These are phyloP conservation scores for Nothophytophthora sp. DNA, from an alignment of 352 stramenopile species.

Conservation along the genomic window DNA sequence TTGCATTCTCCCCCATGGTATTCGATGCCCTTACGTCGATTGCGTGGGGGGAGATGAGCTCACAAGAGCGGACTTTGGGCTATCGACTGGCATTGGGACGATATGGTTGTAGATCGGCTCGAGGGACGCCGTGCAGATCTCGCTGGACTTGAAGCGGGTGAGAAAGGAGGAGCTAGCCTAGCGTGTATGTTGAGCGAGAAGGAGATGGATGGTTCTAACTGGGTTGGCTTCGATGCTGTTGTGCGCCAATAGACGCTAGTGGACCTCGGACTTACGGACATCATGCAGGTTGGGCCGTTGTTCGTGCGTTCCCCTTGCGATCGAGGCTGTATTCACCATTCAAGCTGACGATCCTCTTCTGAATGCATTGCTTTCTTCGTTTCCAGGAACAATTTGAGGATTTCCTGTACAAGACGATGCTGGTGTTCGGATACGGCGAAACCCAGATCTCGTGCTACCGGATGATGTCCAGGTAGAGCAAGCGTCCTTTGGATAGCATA, in stretches of 20 bases:
- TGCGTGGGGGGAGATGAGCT: too few species aligned
- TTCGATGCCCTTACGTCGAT: too few species aligned
- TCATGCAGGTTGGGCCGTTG: conserved; percentile 56
- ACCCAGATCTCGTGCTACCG: conserved; percentile 82
- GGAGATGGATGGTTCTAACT: not conserved
- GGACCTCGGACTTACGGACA: conserved; percentile 85
- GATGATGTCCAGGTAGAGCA: conserved; percentile 86
- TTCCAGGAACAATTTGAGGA: conserved; percentile 87
- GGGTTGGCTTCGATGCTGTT: too few species aligned
- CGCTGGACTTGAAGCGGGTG: conserved; percentile 86
- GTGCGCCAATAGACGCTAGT: conserved; percentile 67
- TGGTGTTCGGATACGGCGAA: conserved; percentile 88
- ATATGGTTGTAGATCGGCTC: conserved; percentile 63
- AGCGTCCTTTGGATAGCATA: too few species aligned
- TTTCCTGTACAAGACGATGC: conserved; percentile 91
- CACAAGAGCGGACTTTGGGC: too few species aligned
- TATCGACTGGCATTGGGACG: not conserved
- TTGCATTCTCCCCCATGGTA: too few species aligned
- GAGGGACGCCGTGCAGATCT: conserved; percentile 87
- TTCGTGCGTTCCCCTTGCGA: too few species aligned
- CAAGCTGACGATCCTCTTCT: too few species aligned
- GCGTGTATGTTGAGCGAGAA: not conserved
- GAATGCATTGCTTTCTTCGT: not conserved
- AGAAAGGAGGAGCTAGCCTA: not conserved
- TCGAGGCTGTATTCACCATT: too few species aligned